phyloP scores from a whole-genome alignment of 1,284 basidiomycete genomes.

The Laetiporus sulphureus region DNA sequence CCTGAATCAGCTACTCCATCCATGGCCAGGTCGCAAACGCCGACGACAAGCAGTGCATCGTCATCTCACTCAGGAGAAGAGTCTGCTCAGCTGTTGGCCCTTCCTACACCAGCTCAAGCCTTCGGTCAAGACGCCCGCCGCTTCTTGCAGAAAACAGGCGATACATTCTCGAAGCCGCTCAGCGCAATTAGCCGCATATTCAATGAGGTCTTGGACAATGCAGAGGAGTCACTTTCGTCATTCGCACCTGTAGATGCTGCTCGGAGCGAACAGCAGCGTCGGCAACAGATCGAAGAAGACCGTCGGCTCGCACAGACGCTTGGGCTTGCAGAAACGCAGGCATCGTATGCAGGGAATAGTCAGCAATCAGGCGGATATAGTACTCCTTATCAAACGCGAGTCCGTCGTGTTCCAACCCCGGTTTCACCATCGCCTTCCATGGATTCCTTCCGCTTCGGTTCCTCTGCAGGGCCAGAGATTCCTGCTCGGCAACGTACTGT shows the following conservation, averaged over 20 bases:
- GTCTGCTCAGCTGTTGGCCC: conserved; percentile 69
- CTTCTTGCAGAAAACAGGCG: conserved; percentile 82
- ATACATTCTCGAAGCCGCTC: conserved; percentile 83
- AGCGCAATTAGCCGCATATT: conserved; percentile 85
- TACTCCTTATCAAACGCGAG: conserved; percentile 68
- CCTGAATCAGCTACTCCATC: conserved; percentile 29
- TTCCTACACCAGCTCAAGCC: conserved; percentile 53
- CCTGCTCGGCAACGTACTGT: conserved; percentile 31
- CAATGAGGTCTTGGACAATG: conserved; percentile 63
- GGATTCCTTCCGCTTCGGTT: no score
- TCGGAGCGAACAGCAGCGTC: conserved; percentile 30
- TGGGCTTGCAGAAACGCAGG: conserved; percentile 31
- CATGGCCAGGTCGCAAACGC: conserved; percentile 15
- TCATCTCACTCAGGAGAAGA: conserved; percentile 74
- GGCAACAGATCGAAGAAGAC: conserved; percentile 19
- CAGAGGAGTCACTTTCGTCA: conserved; percentile 33
- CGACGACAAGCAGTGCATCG: conserved; percentile 24
- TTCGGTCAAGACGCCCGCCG: conserved; percentile 75
- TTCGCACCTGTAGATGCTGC: conserved; percentile 57
- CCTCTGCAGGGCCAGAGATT: conserved; percentile 35
- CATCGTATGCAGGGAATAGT: conserved; percentile 18
- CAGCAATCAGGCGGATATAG: conserved; percentile 22
- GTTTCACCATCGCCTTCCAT: conserved; percentile 27
- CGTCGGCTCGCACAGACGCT: conserved; percentile 12
- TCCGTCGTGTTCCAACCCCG: conserved; percentile 39